Base-by-base conservation (phyloP, 495 filamentous ascomycete genomes). In the Chlorociboria aeruginascens region DNA sequence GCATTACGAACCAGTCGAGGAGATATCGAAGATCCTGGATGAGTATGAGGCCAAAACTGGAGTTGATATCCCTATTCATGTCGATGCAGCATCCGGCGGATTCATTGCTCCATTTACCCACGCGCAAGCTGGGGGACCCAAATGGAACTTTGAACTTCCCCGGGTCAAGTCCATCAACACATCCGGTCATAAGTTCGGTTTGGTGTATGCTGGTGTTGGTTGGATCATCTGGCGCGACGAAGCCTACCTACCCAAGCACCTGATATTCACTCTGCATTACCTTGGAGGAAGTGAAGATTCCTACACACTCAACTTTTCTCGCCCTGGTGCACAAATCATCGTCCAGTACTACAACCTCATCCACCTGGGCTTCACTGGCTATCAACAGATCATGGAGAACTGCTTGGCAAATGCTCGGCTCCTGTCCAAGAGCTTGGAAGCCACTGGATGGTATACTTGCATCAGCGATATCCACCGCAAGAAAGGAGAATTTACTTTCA, bases 281-380 rank as follows among this genome's bases (percentile, higher is more conserved):
- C 72, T 86, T 3, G 82, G 83, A 32, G 83, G 83, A 16, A 84
- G 78, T 1, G 83, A 86, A 58, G 69, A 82, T 52, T 82, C 79
- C 0, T 88, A 74, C 62, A 84, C 81, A 0, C 74, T 87, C 29
- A 88, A 86, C 66, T 88, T 88, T 63, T 83, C 79, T 2, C 72
- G 83, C 0, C 83, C 83, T 0, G 82, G 79, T 11, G 77, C 77
- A 0, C 83, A 86, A 50, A 70, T 86, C 30, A 74, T 86, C 43
- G 83, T 70, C 7, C 83, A 88, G 58, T 88, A 87, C 60, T 88
- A 77, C 61, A 86, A 86, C 58, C 70, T 87, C 11, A 80, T 86
- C 43, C 80, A 84, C 52, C 74, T 88, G 6, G 83, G 83, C 4
- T 79, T 76, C 61, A 63, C 67, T 0, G 83, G 83, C 20, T 88